Base-by-base conservation (phyloP, 768 basidiomycete genomes). In the Phanerodontia chrysosporium region DNA sequence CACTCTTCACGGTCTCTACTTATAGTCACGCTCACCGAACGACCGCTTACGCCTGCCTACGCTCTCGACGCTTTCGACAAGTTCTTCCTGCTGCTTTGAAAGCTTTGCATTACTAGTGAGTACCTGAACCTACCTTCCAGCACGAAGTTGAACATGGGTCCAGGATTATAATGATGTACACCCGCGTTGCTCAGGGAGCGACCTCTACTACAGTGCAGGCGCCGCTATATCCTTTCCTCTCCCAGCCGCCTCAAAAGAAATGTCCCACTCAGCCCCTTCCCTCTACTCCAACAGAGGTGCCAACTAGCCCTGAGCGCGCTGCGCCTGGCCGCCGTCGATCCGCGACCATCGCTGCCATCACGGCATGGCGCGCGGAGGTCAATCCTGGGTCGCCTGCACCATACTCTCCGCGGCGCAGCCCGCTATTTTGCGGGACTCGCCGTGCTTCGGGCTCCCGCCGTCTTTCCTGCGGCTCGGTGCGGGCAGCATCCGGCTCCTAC, bases 371-470 rank as follows among this genome's bases (percentile, higher is more conserved):
- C 4, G 73, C 82, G 21, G 76, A 74, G 62, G 85, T 90, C 56
- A 83, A 86, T 58, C 89, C 88, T 4, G 88, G 87, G 6, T 84
- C 87, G 16, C 87, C 88, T 2, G 76, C 71, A 0, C 74, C 77
- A 65, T 74, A 22, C 73, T 76, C 64, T 24, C 70, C 69, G 7
- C 64, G 66, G 12, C 65, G 69, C 39, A 67, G 68, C 22, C 65
- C 70, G 3, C 65, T 66, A n/a, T 58, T 62, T 18, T 65, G 64
- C 46, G 62, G 62, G 39, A 35, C 58, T 57, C 75, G 73, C 55
- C 72, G 74, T 25, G 62, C 69, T 29, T 75, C 78, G 16, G 56
- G 51, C 64, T 64, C 65, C 18, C 71, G 74, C 45, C 62, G 72
- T 35, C 61, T 73, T 1, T 77, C 77, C 13, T 71, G 80, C 58